Evolutionary conservation across 441 rosid species (phyloP).

Genomic region (Corymbia citriodora): DNA sequence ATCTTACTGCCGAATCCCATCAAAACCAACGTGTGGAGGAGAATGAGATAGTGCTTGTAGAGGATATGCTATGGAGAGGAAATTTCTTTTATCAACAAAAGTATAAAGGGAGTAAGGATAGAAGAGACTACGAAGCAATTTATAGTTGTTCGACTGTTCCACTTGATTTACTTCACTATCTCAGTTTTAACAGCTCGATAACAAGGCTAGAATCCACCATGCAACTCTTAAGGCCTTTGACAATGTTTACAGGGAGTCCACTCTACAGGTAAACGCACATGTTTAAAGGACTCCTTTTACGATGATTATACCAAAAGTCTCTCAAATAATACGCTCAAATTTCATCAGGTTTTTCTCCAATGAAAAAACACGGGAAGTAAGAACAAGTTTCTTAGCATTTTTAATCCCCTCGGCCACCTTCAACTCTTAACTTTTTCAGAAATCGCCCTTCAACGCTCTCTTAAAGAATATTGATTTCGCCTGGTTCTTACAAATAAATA

Average conservation of each 20-base stretch:
- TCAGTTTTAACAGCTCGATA: not conserved
- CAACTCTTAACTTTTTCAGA: not conserved
- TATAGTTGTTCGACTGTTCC: not conserved
- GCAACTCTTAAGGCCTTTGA: not conserved
- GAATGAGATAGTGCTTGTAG: not conserved
- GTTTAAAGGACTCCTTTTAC: not conserved
- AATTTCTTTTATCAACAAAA: not conserved
- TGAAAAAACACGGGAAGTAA: not conserved
- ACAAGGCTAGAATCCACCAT: not conserved
- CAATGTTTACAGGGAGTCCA: not conserved
- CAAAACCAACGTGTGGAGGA: not conserved
- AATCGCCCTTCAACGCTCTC: not conserved
- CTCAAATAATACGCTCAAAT: not conserved
- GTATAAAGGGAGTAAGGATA: not conserved
- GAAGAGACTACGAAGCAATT: not conserved
- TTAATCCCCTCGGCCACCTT: not conserved
- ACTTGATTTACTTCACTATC: not conserved
- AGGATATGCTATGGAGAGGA: not conserved
- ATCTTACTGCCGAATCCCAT: not conserved
- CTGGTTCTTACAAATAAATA: not conserved
- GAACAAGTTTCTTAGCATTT: not conserved
- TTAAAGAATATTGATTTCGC: not conserved
- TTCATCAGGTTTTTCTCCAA: not conserved
- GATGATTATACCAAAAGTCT: not conserved
- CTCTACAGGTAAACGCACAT: not conserved